Conservation (phyloP, 2,329 filamentous ascomycete genomes). For the Nannizziopsis arthrosporioides region DNA sequence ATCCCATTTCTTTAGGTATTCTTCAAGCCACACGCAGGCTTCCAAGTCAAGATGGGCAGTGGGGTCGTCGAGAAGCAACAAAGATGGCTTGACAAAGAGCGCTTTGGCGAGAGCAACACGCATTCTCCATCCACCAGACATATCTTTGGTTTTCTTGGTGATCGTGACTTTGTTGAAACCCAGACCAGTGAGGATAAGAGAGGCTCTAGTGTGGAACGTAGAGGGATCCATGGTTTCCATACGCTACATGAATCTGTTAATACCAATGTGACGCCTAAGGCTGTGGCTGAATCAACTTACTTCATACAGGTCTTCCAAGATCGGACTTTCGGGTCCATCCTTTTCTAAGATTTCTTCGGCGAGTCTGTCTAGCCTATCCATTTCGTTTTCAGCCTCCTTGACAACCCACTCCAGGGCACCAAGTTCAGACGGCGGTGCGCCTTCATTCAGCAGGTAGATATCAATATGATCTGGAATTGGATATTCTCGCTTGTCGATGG, state of each 20-base stretch:
- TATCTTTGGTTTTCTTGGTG: slow-evolving; percentile 99
- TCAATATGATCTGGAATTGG: slow-evolving; percentile 94
- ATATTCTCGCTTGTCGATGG: slow-evolving; percentile 85
- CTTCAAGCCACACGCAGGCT: slow-evolving; percentile 98
- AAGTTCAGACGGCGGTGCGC: slow-evolving; percentile 74
- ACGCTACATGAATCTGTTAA: slow-evolving; percentile 48
- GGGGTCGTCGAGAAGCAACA: slow-evolving; percentile 92
- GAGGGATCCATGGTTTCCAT: slow-evolving; percentile 99
- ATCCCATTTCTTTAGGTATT: slow-evolving; percentile 99
- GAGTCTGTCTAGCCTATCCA: slow-evolving; percentile 76
- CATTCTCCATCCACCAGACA: slow-evolving; percentile 99
- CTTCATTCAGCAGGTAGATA: slow-evolving; percentile 96
- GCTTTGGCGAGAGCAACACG: slow-evolving; percentile 95
- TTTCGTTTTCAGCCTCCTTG: slow-evolving; percentile 80
- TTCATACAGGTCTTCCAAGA: slow-evolving; percentile 91
- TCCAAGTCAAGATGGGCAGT: slow-evolving; percentile 99
- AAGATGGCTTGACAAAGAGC: slow-evolving; percentile 92
- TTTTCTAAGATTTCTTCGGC: slow-evolving; percentile 86
- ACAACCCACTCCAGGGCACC: slow-evolving; percentile 97
- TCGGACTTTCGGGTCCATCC: slow-evolving; percentile 79
- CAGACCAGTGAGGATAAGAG: slow-evolving; percentile 93
- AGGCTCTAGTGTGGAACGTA: slow-evolving; percentile 90
- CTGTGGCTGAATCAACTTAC: slow-evolving; percentile 41
- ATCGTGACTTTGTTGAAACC: slow-evolving; percentile 98
- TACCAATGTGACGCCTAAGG: slow-evolving; percentile 11